Conservation (phyloP, 2,329 filamentous ascomycete species). For the Cladosporium sp. region DNA sequence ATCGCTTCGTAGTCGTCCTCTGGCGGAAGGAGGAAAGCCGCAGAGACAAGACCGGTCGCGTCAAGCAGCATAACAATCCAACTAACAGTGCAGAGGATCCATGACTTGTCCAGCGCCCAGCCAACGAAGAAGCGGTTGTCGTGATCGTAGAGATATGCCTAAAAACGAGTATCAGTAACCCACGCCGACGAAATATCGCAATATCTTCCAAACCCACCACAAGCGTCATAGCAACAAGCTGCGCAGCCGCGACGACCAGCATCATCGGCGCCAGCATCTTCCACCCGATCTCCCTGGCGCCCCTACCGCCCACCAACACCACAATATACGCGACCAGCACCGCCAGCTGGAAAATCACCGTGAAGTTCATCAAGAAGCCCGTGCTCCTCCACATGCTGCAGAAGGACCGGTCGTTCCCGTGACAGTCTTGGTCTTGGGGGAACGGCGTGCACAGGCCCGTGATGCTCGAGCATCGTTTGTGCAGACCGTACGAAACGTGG, state of each 20-base stretch:
- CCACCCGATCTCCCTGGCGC: conserved; percentile 78
- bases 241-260: conserved; percentile 58
- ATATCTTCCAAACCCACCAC: conserved; percentile 65
- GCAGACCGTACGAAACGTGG: conserved; percentile 69
- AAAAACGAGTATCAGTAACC: no score
- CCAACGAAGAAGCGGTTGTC: conserved; percentile 78
- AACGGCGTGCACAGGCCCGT: conserved; percentile 61
- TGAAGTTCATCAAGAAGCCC: conserved; percentile 81
- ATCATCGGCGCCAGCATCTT: conserved; percentile 65
- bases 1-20: conserved; percentile 86
- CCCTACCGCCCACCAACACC: conserved; percentile 72
- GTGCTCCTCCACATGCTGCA: conserved; percentile 88
- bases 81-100: conserved; percentile 62
- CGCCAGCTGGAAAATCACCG: conserved; percentile 75
- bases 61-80: conserved; percentile 53
- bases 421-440: conserved; percentile 64
- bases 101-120: conserved; percentile 76
- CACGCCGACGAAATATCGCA: background rate
- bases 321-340: conserved; percentile 74
- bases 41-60: conserved; percentile 56
- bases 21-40: conserved; percentile 65
- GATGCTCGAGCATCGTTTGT: conserved; percentile 71
- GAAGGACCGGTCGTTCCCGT: conserved; percentile 65
- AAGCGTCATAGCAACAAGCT: conserved; percentile 73
- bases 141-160: conserved; percentile 80